Base-by-base conservation (phyloP, 129 eudicot genomes). In the Flaveria linearis region DNA sequence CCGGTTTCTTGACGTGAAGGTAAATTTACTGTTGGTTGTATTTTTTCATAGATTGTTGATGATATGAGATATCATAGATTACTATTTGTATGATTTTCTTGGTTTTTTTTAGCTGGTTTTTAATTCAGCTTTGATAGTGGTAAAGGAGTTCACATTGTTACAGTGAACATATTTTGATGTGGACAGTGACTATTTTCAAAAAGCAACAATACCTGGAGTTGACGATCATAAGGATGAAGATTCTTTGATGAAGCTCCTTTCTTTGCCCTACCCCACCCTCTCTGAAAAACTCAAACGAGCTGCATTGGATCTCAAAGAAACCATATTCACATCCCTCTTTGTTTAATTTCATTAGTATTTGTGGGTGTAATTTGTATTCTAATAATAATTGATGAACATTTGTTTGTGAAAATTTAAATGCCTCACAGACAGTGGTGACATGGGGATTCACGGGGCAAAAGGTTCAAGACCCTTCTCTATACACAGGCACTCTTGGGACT, bases 231-330 rank as follows among this genome's bases (percentile, higher is more conserved):
- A 76, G 3, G 78, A 68, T 56, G 66, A 62, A 50, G 84, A 77
- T 53, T 79, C 94, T 2, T 84, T 90, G 22, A 20, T 77, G 73
- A 86, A 80, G 74, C 94, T 92, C 25, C 94, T 90, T 69, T 78
- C 81, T 14, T 61, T 80, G 71, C 92, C 91, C 1, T 86, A 79
- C 77, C 67, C 82, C 10, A 75, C 77, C n/a, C 83, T 92, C 65
- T 82, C 87, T 5, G 78, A 81, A 56, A 73, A 51, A 51, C 81
- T 90, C 53, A 84, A 86, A 76, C 80, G 87, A 50, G 80, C 91
- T 2, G 98, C 88, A 9, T 73, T 90, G 42, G 94, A 92, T 74
- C 86, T 92, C 72, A 92, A 92, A 85, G 87, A 90, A 88, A 85
- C 92, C 7, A 95, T 87, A 84, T 13, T 28, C 56, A 23, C 28